A percentile compares a stretch with the other conserved stretches of the same genome.
phyloP scores from a whole-genome alignment of 345 rosid species.

The Hirschfeldia incana region DNA sequence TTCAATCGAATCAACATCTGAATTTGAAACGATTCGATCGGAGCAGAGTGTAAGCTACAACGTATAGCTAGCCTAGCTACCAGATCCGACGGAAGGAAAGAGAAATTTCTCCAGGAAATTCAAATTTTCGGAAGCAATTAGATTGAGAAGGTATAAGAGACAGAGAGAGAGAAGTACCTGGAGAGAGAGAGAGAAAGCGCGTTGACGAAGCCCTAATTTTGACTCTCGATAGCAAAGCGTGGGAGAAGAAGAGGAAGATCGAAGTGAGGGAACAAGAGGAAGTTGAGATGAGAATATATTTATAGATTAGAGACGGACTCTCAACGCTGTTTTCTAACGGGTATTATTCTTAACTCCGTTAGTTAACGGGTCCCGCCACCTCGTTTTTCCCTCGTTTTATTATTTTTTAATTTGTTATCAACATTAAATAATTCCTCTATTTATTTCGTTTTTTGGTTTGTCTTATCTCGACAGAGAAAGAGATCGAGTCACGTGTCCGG shows the following conservation, averaged over 20 bases:
- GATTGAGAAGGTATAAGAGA: neutral
- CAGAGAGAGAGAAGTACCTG: conserved; percentile 30
- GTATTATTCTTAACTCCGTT: conserved; percentile 34
- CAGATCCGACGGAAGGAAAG: conserved; percentile 23
- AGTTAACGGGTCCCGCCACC: conserved; percentile 28
- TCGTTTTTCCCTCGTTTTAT: neutral
- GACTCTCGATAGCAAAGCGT: conserved; percentile 10
- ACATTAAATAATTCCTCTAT: neutral
- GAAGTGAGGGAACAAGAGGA: conserved; percentile 14
- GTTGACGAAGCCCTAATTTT: conserved; percentile 32
- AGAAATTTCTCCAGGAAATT: neutral
- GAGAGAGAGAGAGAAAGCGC: conserved; percentile 11
- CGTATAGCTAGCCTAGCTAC: neutral
- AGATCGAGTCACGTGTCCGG: conserved; percentile 21
- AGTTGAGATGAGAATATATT: conserved; percentile 16
- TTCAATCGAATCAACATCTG: neutral
- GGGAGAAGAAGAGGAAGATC: neutral
- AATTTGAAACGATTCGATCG: neutral
- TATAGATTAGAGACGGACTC: conserved; percentile 34
- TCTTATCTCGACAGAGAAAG: neutral
- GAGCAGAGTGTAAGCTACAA: neutral
- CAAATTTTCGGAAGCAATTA: neutral
- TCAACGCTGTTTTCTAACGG: conserved; percentile 30
- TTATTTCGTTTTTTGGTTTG: conserved; percentile 4
- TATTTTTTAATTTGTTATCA: conserved; percentile 16